These are phyloP conservation scores for Amphicarpaea edgeworthii DNA, from an alignment of 306 rosid genomes.

Conservation along the genomic window DNA sequence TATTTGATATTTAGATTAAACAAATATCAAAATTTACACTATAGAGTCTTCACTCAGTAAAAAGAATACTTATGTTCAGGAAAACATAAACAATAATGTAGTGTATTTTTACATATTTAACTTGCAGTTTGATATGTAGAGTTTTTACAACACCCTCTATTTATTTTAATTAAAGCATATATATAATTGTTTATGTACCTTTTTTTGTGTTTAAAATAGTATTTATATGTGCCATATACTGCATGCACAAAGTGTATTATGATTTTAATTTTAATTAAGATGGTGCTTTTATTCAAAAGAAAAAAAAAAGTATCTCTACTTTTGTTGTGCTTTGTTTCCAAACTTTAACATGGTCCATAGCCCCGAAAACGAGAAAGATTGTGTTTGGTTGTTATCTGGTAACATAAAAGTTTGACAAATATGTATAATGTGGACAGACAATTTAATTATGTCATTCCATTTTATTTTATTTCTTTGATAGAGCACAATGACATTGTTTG, in stretches of 20 bases:
- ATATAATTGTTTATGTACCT: not conserved
- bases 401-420: no score
- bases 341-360: not conserved
- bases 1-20: constrained; percentile 25
- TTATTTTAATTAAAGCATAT: not conserved
- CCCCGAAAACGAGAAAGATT: not conserved
- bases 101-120: constrained; percentile 8
- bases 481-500: no score
- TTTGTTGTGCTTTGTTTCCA: constrained; percentile 1
- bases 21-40: not conserved
- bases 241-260: not conserved
- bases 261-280: constrained; percentile 1
- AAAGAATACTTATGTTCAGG: not conserved
- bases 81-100: not conserved
- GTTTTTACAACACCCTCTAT: constrained; percentile 17
- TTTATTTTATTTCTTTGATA: no score
- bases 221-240: not conserved
- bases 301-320: not conserved
- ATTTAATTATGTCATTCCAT: no score
- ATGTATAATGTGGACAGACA: no score
- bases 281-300: constrained; percentile 7
- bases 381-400: not conserved
- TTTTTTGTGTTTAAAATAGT: not conserved
- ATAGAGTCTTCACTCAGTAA: no score
- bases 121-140: not conserved